These are phyloP conservation scores for Danielozyma ontarioensis DNA, from an alignment of 805 yeast genomes.

Conservation along the genomic window DNA sequence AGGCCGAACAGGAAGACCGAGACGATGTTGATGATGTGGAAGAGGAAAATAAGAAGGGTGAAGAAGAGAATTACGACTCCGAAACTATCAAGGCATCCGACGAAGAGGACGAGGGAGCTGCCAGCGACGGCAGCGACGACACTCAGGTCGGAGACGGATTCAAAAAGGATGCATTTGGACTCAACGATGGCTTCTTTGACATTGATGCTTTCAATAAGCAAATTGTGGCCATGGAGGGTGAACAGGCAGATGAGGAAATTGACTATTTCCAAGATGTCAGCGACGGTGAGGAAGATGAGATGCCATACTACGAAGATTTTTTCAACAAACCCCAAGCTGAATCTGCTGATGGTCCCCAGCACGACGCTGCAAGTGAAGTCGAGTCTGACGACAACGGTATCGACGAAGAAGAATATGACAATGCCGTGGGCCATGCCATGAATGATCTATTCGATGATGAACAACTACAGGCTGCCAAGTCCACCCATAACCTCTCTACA, in stretches of 20 bases:
- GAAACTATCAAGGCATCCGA: constrained; percentile 7
- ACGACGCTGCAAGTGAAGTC: constrained; percentile 27
- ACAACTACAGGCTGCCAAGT: constrained; percentile 10
- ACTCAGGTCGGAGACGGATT: constrained; percentile 4
- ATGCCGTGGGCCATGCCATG: constrained; percentile 57
- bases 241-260: constrained; percentile 37
- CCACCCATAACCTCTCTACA: constrained; percentile 50
- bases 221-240: constrained; percentile 59
- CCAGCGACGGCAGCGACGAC: constrained; percentile 11
- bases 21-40: constrained; percentile 9
- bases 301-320: constrained; percentile 61
- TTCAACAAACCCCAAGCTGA: constrained; percentile 43
- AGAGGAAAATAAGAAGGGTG: constrained; percentile 13
- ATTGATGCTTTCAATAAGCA: constrained; percentile 80
- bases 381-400: constrained; percentile 30
- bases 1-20: constrained; percentile 7
- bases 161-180: constrained; percentile 52
- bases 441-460: constrained; percentile 46
- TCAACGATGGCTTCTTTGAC: constrained; percentile 80
- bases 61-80: constrained; percentile 17
- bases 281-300: constrained; percentile 39
- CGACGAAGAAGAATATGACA: constrained; percentile 57
- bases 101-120: constrained; percentile 9
- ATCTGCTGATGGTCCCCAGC: constrained; percentile 27
- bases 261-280: constrained; percentile 35